phyloP scores from a whole-genome alignment of 192 early-diverging fungal genomes.

The Coemansia sp. region DNA sequence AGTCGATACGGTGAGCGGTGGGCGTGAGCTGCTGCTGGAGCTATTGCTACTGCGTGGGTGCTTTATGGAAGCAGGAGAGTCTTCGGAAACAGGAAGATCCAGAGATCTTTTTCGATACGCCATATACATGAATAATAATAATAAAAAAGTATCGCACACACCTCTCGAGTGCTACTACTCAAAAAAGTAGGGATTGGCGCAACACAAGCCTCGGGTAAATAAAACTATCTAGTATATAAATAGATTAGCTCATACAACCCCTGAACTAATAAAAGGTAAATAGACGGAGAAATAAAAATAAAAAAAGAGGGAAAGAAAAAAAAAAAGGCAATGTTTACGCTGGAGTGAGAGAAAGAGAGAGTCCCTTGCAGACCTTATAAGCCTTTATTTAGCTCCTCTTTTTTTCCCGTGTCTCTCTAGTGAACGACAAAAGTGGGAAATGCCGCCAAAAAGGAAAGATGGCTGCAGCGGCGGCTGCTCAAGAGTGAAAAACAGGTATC shows the following conservation, averaged over 20 bases:
- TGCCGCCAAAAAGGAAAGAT: constrained; percentile 9
- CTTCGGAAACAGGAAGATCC: constrained; percentile 36
- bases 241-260: constrained; percentile 8
- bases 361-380: constrained; percentile 6
- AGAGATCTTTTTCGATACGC: constrained; percentile 55
- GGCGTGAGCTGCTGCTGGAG: neutral
- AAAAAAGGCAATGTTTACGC: constrained; percentile 8
- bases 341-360: neutral
- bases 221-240: neutral
- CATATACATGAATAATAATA: constrained; percentile 38
- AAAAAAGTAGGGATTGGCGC: constrained; percentile 8
- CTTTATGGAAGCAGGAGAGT: constrained; percentile 21
- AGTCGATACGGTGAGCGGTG: neutral
- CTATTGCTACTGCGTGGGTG: constrained; percentile 29
- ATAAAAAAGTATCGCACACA: no score
- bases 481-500: neutral
- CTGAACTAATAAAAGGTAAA: neutral
- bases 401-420: neutral
- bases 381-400: neutral
- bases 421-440: neutral
- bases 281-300: neutral
- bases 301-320: neutral
- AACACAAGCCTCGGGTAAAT: constrained; percentile 11
- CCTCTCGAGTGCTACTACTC: neutral
- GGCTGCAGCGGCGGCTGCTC: constrained; percentile 8